Evolutionary conservation across 2,329 filamentous ascomycete genomes (phyloP).

Genomic region (Huntiella moniliformis): DNA sequence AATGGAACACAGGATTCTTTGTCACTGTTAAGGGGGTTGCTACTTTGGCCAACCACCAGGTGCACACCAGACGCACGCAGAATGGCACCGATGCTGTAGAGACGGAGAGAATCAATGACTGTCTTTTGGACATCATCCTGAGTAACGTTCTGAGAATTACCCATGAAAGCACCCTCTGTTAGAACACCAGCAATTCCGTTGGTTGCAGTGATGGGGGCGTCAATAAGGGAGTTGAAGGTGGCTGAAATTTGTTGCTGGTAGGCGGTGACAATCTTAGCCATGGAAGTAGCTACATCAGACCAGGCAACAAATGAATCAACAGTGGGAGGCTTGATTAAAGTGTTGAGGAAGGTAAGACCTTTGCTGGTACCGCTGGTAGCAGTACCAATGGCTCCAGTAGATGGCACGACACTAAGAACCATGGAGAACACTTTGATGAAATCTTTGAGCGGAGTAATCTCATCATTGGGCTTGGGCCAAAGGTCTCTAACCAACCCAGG

Average conservation of each 20-base stretch:
- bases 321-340: conserved; percentile 2
- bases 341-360: conserved; percentile 1
- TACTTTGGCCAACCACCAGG: background rate
- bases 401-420: conserved; percentile 8
- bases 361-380: background rate
- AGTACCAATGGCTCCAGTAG: conserved; percentile 7
- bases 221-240: conserved; percentile 9
- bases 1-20: background rate
- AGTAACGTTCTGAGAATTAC: conserved; percentile 11
- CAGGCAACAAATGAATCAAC: conserved; percentile 5
- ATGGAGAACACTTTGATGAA: conserved; percentile 11
- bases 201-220: conserved; percentile 9
- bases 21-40: background rate
- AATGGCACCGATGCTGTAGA: conserved; percentile 7
- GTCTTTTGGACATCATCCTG: conserved; percentile 11
- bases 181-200: conserved; percentile 8
- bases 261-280: conserved; percentile 7
- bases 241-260: conserved; percentile 7
- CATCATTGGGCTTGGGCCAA: conserved; percentile 9
- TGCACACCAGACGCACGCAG: conserved; percentile 7
- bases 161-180: conserved; percentile 11
- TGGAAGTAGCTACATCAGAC: conserved; percentile 3
- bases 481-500: conserved; percentile 12
- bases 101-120: conserved; percentile 3
- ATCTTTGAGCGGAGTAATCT: conserved; percentile 8